Base-by-base conservation (phyloP, 1,284 basidiomycete genomes). In the Leccinum pachyderme region DNA sequence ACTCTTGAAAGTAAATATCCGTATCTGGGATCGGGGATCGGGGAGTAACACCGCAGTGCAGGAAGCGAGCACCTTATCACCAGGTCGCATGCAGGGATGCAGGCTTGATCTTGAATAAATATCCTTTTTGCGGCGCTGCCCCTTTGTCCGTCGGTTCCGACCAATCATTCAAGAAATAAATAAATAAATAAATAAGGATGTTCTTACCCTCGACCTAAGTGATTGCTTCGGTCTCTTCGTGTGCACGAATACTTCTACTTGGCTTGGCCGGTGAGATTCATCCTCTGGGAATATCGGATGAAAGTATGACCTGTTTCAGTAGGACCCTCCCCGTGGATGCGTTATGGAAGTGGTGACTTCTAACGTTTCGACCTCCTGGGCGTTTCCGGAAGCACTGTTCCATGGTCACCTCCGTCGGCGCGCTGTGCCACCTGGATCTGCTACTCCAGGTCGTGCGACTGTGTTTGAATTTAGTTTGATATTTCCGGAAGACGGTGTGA, bases 291-390 rank as follows among this genome's bases (percentile, higher is more conserved):
- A 69, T 59, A 37, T 6, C 47, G 50, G 49, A 41, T 52, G 48
- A 62, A 47, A 51, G 46, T 53, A 31, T 63, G 59, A 70, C 70
- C 69, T 67, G 65, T 72, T 72, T 71, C 68, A 72, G 68, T 37
- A 45, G 29, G 57, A 52, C 58, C 60, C 63, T 58, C 68, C 56
- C 58, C 55, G 68, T 67, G 68, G 67, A 67, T 69, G 65, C 63
- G 43, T 64, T 57, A 59, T 53, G 57, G 65, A 71, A 71, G 65
- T 55, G 43, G 55, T 54, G 49, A 33, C 66, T 67, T 68, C 66
- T 52, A 53, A 70, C 64, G 68, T 69, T 70, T 70, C 67, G 65
- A 60, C 67, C 49, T 53, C 65, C 49, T 44, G 51, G 52, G 49
- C 54, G 66, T 67, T 69, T 63, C 64, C 54, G 60, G 64, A 32